Base-by-base conservation (phyloP, 2,329 filamentous ascomycete species). In the Colletotrichum cereale region DNA sequence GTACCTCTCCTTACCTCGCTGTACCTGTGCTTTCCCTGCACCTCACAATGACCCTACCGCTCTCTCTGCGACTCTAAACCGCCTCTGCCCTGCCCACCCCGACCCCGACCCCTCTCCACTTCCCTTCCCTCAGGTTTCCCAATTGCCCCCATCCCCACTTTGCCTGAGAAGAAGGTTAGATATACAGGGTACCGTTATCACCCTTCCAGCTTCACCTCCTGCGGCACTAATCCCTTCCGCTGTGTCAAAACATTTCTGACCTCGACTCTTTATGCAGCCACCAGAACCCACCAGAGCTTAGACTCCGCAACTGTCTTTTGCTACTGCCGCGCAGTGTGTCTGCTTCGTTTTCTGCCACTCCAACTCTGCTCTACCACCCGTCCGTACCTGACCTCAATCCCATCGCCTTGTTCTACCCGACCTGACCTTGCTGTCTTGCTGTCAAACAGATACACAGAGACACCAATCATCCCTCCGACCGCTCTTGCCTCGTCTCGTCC, bases 231-330 rank as follows among this genome's bases (percentile, higher is more conserved):
- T 79, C 78, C 75, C 74, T 79, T 78, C 77, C 77, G 77, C 75
- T 78, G 80, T 80, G 78, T 78, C 78, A 79, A 81, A 79, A 79
- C 77, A 77, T 80, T 82, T 80, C 79, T 82, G 76, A 82, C 78
- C 77, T 71, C 58, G 68, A 71, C 57, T 67, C 56, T 79, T 80
- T 76, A 80, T 79, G 78, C 79, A 79, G 78, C 77, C 76, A 73
- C 73, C 74, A 47, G 70, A 73, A 74, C 71, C 75, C 77, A 75
- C 74, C 75, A 76, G 75, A 72, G 66, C 68, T 72, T 70, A 68
- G 73, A 74, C 48, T 64, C 52, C 68, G 26, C 68, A 71, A 53
- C 68, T 58, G 63, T 55, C 65, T 40, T 56, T 60, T 62, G 50
- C 62, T 67, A 40, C 66, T 68, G 66, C 67, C 69, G 72, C 64